These are phyloP conservation scores for Luvunga scandens DNA, from an alignment of 345 rosid genomes.

Conservation along the genomic window DNA sequence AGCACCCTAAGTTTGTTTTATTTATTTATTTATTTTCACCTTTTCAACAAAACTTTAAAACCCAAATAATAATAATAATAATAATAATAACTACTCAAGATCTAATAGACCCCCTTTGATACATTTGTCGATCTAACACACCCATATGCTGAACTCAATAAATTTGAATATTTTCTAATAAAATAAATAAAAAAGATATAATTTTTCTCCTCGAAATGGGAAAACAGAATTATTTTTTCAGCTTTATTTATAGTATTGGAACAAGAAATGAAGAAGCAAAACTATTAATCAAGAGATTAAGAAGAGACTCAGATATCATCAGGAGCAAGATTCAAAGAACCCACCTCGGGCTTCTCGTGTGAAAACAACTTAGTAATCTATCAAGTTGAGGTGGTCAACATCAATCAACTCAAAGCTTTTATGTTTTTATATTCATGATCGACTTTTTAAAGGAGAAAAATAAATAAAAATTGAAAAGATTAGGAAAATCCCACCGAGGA, in stretches of 20 bases:
- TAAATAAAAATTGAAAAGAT: background rate
- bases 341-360: constrained; percentile 21
- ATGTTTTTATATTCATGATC: background rate
- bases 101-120: constrained; percentile 17
- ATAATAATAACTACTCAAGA: constrained; percentile 5
- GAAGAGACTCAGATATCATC: background rate
- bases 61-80: background rate
- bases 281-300: background rate
- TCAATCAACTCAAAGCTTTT: too few species aligned
- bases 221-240: background rate
- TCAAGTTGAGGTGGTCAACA: background rate
- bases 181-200: background rate
- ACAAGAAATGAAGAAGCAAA: background rate
- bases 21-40: background rate
- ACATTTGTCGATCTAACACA: constrained; percentile 30
- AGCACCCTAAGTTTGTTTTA: background rate
- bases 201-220: too few species aligned
- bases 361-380: background rate
- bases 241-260: background rate
- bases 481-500: background rate
- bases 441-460: background rate
- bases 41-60: background rate
- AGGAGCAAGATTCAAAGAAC: constrained; percentile 5
- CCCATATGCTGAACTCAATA: constrained; percentile 14
- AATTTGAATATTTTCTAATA: background rate